These are phyloP conservation scores for Cutaneotrichosporon spelunceum DNA, from an alignment of 1,284 basidiomycete species.

Conservation along the genomic window DNA sequence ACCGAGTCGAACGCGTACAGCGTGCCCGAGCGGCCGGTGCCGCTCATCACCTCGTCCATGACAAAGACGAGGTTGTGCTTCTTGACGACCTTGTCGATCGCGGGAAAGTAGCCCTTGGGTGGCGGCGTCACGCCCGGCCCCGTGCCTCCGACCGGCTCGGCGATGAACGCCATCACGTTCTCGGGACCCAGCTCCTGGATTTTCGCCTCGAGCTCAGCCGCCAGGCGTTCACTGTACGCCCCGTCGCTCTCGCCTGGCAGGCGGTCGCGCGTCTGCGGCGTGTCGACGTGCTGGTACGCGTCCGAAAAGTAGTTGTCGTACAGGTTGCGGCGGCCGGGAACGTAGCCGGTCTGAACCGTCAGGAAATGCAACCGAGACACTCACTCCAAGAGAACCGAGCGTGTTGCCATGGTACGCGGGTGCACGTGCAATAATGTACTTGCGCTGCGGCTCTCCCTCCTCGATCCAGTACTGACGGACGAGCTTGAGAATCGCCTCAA, in stretches of 20 bases:
- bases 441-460: conserved; percentile 64
- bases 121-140: conserved; percentile 60
- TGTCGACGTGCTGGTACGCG: conserved; percentile 46
- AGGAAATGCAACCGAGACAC: neutral
- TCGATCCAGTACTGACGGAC: conserved; percentile 55
- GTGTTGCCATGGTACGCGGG: conserved; percentile 84
- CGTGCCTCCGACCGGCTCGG: conserved; percentile 62
- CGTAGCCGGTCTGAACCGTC: conserved; percentile 25
- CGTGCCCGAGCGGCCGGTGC: conserved; percentile 72
- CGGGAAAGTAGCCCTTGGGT: conserved; percentile 51
- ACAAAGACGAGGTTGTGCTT: conserved; percentile 79
- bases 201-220: conserved; percentile 75
- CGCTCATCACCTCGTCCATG: conserved; percentile 80
- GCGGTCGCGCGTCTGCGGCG: conserved; percentile 58
- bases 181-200: conserved; percentile 74
- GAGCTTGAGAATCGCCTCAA: conserved; percentile 38
- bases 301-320: conserved; percentile 59
- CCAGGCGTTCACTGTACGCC: conserved; percentile 69
- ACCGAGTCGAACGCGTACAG: conserved; percentile 59
- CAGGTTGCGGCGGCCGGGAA: conserved; percentile 32
- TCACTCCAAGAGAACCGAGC: conserved; percentile 52
- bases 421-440: conserved; percentile 72
- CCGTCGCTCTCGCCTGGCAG: conserved; percentile 66
- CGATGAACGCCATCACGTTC: conserved; percentile 58
- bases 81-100: conserved; percentile 76